Percentiles rank a stretch among this genome's conserved stretches.
These are phyloP conservation scores for Nematocida ausubeli DNA, from an alignment of 371 early-diverging fungal species.

Conservation along the genomic window DNA sequence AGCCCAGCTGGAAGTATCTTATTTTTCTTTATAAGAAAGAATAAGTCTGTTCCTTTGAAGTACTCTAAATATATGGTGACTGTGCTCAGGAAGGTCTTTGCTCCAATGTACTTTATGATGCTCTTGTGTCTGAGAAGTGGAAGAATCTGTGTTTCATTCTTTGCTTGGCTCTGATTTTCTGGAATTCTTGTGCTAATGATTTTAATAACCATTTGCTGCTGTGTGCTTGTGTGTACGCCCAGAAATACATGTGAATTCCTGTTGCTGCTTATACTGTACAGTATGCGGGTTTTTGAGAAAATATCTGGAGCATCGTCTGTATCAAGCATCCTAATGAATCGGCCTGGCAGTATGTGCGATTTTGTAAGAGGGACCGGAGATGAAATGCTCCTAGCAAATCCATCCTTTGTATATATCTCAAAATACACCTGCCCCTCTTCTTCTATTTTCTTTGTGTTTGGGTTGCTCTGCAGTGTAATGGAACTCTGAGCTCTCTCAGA, in stretches of 20 bases:
- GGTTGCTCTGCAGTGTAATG: background rate
- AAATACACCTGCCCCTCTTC: conserved; percentile 17
- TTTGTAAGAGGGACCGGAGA: background rate
- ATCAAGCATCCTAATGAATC: background rate
- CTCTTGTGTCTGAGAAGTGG: background rate
- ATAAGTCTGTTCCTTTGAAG: conserved; percentile 36
- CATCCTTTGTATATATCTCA: conserved; percentile 16
- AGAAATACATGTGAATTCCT: conserved; percentile 29
- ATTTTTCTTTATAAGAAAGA: background rate
- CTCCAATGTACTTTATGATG: conserved; percentile 29
- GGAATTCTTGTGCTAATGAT: background rate
- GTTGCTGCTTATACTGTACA: background rate
- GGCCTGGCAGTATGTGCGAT: background rate
- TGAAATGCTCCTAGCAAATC: conserved; percentile 24
- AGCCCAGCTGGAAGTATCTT: background rate
- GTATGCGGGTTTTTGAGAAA: conserved; percentile 8
- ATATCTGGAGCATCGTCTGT: background rate
- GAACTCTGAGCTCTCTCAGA: background rate
- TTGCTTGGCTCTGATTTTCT: background rate
- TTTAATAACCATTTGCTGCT: conserved; percentile 2
- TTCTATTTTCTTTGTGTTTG: conserved; percentile 10
- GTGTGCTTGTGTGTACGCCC: conserved; percentile 6
- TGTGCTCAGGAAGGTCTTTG: background rate
- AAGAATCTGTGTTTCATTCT: conserved; percentile 32
- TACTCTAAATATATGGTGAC: conserved; percentile 31